phyloP scores from a whole-genome alignment of 495 filamentous ascomycete genomes.

The Hypoxylon fuscum region DNA sequence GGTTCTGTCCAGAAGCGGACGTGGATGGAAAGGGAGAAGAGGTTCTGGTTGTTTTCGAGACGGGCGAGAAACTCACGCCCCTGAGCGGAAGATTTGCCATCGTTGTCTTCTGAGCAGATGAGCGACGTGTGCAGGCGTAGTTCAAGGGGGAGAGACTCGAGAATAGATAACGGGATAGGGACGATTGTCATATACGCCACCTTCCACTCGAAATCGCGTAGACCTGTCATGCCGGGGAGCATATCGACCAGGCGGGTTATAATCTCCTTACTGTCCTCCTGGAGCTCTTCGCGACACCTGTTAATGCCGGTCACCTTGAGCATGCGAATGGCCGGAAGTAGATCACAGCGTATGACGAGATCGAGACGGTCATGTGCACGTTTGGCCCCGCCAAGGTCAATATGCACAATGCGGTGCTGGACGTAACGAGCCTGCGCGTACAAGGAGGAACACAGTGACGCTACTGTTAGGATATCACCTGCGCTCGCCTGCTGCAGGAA shows the following conservation, averaged over 20 bases:
- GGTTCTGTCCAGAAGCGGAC: constrained; percentile 9
- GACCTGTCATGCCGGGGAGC: constrained; percentile 18
- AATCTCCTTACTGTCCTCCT: constrained; percentile 1
- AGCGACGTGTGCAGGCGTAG: background rate
- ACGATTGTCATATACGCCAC: background rate
- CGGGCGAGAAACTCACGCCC: constrained; percentile 15
- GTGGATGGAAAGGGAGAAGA: constrained; percentile 18
- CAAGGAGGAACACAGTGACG: constrained; percentile 14
- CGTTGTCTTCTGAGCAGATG: background rate
- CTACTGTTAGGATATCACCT: constrained; percentile 14
- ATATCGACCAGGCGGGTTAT: constrained; percentile 12
- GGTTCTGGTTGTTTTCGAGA: constrained; percentile 21
- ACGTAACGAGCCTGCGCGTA: constrained; percentile 20
- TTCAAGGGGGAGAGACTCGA: background rate
- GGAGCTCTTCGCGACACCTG: constrained; percentile 6
- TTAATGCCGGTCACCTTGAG: background rate
- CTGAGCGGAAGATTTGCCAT: constrained; percentile 1
- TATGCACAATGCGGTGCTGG: constrained; percentile 18
- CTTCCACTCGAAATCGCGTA: constrained; percentile 6
- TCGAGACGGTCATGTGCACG: background rate
- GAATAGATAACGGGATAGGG: constrained; percentile 1
- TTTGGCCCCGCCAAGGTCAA: constrained; percentile 11
- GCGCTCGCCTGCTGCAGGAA: constrained; percentile 10
- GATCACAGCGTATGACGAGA: background rate
- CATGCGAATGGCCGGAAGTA: constrained; percentile 1